These are phyloP conservation scores for Sphaerulina populicola DNA, from an alignment of 2,329 filamentous ascomycete genomes.

Conservation along the genomic window DNA sequence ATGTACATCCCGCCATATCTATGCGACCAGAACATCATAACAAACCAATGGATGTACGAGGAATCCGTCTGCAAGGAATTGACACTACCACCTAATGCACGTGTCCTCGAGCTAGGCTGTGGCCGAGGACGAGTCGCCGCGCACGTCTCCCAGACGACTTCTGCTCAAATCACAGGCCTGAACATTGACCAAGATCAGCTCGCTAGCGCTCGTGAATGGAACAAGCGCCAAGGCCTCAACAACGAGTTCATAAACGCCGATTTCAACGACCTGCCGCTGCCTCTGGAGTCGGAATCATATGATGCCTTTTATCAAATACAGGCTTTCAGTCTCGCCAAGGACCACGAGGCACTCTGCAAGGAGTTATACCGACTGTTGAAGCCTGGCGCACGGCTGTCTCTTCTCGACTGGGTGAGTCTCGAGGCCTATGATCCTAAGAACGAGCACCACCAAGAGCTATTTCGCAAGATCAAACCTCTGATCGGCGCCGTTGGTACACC, in stretches of 20 bases:
- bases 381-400: conserved; percentile 23
- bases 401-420: conserved; percentile 28
- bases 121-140: conserved; percentile 28
- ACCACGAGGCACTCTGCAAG: conserved; percentile 19
- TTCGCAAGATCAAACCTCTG: conserved; percentile 26
- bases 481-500: conserved; percentile 29
- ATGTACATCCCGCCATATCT: conserved; percentile 28
- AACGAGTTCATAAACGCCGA: conserved; percentile 25
- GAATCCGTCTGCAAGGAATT: conserved; percentile 25
- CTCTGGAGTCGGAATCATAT: conserved; percentile 21
- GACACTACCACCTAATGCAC: conserved; percentile 21
- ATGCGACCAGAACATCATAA: conserved; percentile 17
- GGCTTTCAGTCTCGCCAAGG: conserved; percentile 27
- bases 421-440: conserved; percentile 23
- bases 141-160: conserved; percentile 24
- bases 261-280: conserved; percentile 27
- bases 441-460: conserved; percentile 20
- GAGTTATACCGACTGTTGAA: conserved; percentile 26
- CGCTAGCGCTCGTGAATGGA: conserved; percentile 23
- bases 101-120: conserved; percentile 27
- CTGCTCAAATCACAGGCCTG: conserved; percentile 24
- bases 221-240: conserved; percentile 15
- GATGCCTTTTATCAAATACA: conserved; percentile 31
- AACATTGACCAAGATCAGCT: conserved; percentile 29
- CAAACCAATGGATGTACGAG: conserved; percentile 28